These are phyloP conservation scores for sweet orange (Citrus sinensis) DNA, from an alignment of 345 rosid species.

Conservation along the genomic window DNA sequence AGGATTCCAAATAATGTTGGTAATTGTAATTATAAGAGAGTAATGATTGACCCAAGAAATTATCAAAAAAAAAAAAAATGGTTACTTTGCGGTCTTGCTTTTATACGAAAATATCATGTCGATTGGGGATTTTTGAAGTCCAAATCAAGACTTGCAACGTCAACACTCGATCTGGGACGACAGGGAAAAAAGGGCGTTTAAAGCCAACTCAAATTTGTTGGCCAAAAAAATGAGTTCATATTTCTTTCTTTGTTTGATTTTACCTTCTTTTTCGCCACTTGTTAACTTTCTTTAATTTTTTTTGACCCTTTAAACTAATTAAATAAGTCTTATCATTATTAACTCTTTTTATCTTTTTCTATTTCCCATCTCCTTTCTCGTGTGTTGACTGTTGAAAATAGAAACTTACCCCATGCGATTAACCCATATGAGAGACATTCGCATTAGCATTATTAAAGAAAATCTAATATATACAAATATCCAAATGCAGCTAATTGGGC, in stretches of 20 bases:
- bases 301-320: conserved; percentile 1
- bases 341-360: not conserved
- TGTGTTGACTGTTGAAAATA: not conserved
- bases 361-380: not conserved
- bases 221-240: conserved; percentile 3
- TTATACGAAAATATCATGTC: not conserved
- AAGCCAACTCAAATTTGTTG: not conserved
- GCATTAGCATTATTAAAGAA: not conserved
- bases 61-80: not conserved
- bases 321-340: not conserved
- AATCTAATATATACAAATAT: not conserved
- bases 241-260: not conserved
- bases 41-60: not conserved
- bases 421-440: not conserved
- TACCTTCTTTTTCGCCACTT: not conserved
- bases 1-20: not conserved
- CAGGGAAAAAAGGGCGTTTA: not conserved
- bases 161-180: not conserved
- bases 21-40: not conserved
- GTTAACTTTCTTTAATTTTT: not conserved
- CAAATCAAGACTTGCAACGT: not conserved
- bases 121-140: not conserved
- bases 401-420: not conserved
- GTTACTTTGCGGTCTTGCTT: not conserved
- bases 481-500: not conserved